Percentiles rank a stretch among this genome's conserved stretches.
These are phyloP conservation scores for Fonsecaea nubica DNA, from an alignment of 2,329 filamentous ascomycete species.

Conservation along the genomic window DNA sequence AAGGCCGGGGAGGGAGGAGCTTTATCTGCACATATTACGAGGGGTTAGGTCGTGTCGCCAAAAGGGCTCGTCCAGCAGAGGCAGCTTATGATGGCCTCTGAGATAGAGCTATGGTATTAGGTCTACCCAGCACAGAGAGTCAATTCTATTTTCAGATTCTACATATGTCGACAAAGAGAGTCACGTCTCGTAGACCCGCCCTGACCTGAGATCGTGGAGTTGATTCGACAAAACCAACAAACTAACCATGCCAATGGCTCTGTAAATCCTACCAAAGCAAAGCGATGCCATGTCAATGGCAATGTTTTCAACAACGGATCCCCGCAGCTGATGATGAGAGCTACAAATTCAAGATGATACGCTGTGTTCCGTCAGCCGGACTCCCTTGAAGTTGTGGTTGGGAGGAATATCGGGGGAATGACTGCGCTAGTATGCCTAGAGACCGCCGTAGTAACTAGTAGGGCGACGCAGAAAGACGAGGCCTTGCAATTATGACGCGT, in stretches of 20 bases:
- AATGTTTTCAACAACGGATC: too few species aligned
- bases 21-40: conserved; percentile 2
- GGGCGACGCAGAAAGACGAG: neutral
- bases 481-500: neutral
- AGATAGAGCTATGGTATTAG: neutral
- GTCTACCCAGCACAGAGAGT: neutral
- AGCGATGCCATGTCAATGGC: too few species aligned
- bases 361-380: neutral
- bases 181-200: too few species aligned
- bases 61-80: neutral
- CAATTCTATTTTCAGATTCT: neutral
- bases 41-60: neutral
- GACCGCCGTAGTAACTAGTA: neutral
- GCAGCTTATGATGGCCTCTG: neutral
- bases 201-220: too few species aligned
- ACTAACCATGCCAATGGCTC: too few species aligned
- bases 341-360: neutral
- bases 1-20: neutral
- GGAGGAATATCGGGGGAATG: neutral
- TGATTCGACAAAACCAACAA: too few species aligned
- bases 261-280: too few species aligned
- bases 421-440: neutral
- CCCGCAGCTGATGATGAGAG: too few species aligned
- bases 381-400: neutral
- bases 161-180: too few species aligned